Conservation (phyloP, 495 filamentous ascomycete species). For the Neurospora hispaniola region DNA sequence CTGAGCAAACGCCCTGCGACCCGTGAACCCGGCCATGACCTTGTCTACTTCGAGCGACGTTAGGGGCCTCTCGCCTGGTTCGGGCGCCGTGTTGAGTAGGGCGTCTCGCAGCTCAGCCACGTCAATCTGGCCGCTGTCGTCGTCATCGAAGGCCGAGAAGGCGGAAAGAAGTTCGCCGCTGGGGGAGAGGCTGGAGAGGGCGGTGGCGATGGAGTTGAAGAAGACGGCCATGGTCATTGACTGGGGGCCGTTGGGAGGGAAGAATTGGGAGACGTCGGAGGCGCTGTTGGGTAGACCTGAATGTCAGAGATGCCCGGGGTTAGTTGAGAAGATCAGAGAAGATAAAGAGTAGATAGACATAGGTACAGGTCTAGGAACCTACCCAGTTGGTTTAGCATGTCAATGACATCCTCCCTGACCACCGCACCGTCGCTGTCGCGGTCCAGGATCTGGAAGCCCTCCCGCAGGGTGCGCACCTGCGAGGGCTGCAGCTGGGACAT, state of each 20-base stretch:
- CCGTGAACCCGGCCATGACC: constrained; percentile 74
- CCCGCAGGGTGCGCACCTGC: constrained; percentile 64
- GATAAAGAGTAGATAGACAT: not conserved
- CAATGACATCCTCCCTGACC: constrained; percentile 63
- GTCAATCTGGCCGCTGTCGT: constrained; percentile 89
- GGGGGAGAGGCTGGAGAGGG: constrained; percentile 62
- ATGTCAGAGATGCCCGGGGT: not conserved
- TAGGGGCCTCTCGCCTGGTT: constrained; percentile 55
- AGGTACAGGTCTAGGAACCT: not conserved
- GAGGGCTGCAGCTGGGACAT: constrained; percentile 53
- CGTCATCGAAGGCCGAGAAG: constrained; percentile 89
- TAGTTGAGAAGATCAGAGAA: not conserved
- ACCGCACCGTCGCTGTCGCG: constrained; percentile 68
- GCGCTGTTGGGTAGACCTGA: constrained; percentile 41
- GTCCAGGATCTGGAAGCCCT: constrained; percentile 81
- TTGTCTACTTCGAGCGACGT: constrained; percentile 71
- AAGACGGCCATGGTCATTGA: constrained; percentile 77
- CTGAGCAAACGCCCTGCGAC: constrained; percentile 63
- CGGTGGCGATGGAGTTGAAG: constrained; percentile 61
- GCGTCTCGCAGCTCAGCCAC: constrained; percentile 72
- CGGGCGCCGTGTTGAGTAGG: constrained; percentile 67
- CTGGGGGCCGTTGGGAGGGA: constrained; percentile 54
- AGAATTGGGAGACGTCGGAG: constrained; percentile 59
- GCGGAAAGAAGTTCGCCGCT: constrained; percentile 71
- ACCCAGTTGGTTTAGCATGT: constrained; percentile 74